These are phyloP conservation scores for Penicillium sp. DNA, from an alignment of 2,329 filamentous ascomycete species.

Conservation along the genomic window DNA sequence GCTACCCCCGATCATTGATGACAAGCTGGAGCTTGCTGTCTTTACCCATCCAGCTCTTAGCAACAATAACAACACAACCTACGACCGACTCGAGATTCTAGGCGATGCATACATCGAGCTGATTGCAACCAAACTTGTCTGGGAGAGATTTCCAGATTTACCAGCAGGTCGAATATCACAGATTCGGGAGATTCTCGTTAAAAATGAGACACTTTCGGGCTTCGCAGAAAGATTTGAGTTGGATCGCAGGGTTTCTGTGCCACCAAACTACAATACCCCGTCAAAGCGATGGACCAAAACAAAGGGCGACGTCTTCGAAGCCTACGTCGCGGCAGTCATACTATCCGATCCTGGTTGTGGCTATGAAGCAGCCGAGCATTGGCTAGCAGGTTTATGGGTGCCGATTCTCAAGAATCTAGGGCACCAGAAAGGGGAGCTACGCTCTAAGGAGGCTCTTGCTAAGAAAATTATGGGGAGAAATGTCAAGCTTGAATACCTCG, in stretches of 20 bases:
- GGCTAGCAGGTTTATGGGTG: constrained; percentile 75
- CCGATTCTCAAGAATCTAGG: constrained; percentile 52
- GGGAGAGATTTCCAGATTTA: constrained; percentile 65
- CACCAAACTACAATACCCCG: constrained; percentile 44
- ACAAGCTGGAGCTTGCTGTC: constrained; percentile 58
- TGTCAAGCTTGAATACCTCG: constrained; percentile 60
- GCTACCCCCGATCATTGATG: constrained; percentile 61
- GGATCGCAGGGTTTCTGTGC: constrained; percentile 61
- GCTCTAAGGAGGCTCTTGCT: constrained; percentile 55
- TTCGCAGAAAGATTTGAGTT: constrained; percentile 72
- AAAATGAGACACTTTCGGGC: constrained; percentile 71
- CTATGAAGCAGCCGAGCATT: constrained; percentile 59
- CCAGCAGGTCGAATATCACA: constrained; percentile 69
- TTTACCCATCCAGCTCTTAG: constrained; percentile 64
- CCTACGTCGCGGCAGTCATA: constrained; percentile 78
- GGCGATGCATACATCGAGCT: constrained; percentile 84
- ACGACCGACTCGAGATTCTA: constrained; percentile 84
- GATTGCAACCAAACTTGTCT: constrained; percentile 72
- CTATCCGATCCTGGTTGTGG: constrained; percentile 65
- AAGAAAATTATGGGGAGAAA: constrained; percentile 56
- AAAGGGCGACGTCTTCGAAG: constrained; percentile 83
- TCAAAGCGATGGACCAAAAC: constrained; percentile 66
- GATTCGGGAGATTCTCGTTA: constrained; percentile 73
- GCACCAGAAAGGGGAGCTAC: constrained; percentile 29
- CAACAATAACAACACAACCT: constrained; percentile 45